These are phyloP conservation scores for Podaxis rugospora DNA, from an alignment of 768 basidiomycete species.

Conservation along the genomic window DNA sequence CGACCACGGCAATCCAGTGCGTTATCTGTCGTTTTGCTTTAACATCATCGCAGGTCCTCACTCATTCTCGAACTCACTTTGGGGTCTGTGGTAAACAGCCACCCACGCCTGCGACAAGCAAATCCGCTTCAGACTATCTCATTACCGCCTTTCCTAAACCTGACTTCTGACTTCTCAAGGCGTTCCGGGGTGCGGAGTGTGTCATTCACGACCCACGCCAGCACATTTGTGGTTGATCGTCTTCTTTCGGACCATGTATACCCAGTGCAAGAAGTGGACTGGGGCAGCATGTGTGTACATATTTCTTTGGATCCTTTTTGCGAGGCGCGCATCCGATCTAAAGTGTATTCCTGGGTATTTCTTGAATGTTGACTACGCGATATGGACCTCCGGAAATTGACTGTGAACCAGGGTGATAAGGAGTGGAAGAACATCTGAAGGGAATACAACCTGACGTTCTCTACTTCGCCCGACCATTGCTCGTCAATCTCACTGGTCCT, in stretches of 20 bases:
- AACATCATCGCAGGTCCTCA: background rate
- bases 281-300: background rate
- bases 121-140: background rate
- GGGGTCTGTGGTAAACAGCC: background rate
- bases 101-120: background rate
- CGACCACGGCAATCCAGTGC: slow-evolving; percentile 18
- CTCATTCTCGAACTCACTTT: too few species aligned
- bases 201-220: background rate
- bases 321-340: background rate
- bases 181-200: slow-evolving; percentile 5
- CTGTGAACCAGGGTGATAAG: background rate
- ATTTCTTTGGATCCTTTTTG: background rate
- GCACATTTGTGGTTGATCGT: background rate
- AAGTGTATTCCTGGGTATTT: background rate
- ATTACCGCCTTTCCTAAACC: background rate
- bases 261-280: background rate
- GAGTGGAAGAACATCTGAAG: background rate
- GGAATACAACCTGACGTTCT: background rate
- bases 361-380: background rate
- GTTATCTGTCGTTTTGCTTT: slow-evolving; percentile 3
- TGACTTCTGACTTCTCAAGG: slow-evolving; percentile 2
- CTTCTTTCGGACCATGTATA: slow-evolving; percentile 3
- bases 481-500: background rate
- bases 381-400: background rate
- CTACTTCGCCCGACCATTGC: background rate